Conservation (phyloP, 768 basidiomycete genomes). For the Rhodocollybia butyracea region DNA sequence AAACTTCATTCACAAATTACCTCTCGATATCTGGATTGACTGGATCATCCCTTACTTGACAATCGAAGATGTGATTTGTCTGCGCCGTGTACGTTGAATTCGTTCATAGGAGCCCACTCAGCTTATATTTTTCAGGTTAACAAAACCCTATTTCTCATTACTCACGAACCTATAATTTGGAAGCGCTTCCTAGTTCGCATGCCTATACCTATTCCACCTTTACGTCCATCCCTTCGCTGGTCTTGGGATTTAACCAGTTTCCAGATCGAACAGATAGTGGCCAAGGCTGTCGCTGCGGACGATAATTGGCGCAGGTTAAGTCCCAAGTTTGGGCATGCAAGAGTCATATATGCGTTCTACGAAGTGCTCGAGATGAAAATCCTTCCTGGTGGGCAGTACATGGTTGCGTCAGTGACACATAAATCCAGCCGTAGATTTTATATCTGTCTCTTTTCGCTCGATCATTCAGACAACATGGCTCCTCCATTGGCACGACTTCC, state of each 20-base stretch:
- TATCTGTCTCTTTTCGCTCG: slow-evolving; percentile 52
- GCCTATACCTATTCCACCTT: slow-evolving; percentile 53
- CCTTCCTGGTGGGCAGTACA: slow-evolving; percentile 66
- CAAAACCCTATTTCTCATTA: slow-evolving; percentile 57
- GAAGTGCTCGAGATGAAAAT: slow-evolving; percentile 51
- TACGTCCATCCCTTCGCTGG: slow-evolving; percentile 57
- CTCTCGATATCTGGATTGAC: slow-evolving; percentile 42
- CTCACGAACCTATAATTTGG: slow-evolving; percentile 69
- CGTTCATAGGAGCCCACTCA: background rate
- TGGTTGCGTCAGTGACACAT: slow-evolving; percentile 58
- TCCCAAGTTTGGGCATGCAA: slow-evolving; percentile 29
- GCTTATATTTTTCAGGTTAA: slow-evolving; percentile 41
- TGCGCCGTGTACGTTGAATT: slow-evolving; percentile 39
- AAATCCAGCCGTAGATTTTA: slow-evolving; percentile 40
- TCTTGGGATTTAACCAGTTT: slow-evolving; percentile 31
- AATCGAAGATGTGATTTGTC: slow-evolving; percentile 44
- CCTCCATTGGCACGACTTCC: slow-evolving; percentile 46
- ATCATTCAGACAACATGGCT: slow-evolving; percentile 42
- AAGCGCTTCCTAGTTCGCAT: slow-evolving; percentile 56
- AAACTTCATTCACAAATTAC: slow-evolving; percentile 20
- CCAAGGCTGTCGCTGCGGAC: slow-evolving; percentile 56
- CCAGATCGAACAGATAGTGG: slow-evolving; percentile 57
- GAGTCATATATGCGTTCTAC: slow-evolving; percentile 27
- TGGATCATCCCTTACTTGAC: slow-evolving; percentile 37
- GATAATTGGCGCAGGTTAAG: slow-evolving; percentile 50